Base-by-base conservation (phyloP, 768 basidiomycete species). In the Cyclocybe aegerita region DNA sequence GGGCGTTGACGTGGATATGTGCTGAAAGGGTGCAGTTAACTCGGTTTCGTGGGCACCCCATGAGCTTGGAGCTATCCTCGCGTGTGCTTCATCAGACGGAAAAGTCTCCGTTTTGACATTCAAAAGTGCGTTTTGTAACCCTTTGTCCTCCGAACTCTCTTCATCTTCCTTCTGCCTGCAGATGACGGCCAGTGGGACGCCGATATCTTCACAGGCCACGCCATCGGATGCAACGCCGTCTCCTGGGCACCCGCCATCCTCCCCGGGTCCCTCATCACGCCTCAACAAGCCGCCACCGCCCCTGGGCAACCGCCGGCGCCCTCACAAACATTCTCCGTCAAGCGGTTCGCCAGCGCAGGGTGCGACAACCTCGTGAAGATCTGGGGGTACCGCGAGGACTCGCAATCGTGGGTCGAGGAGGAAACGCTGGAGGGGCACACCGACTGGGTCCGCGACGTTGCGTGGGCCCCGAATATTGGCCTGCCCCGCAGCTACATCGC, bases 11-110 rank as follows among this genome's bases (percentile, higher is more conserved):
- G 44, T 16, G 32, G 5, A 33, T 7, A 15, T 34, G 32, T 45
- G 39, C n/a, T 43, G 29, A 33, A 30, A 9, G 32, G 33, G 42
- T 7, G 4, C 39, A 96, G 96, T 98, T 43, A 99, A 99, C 72
- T 95, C 95, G 1, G 88, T 98, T 15, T 92, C 93, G 0, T 99
- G 97, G 97, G 96, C 96, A n/a, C 94, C 97, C 2, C 94, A 97
- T 60, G 96, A 98, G 65, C 82, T 98, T 10, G 97, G 96, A 32
- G 93, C 97, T 1, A 95, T 98, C 55, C 79, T 98, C 36, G 96
- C 93, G 4, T 99, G 97, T 63, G 96, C 96, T 1, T 95, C 92
- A 15, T 96, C 93, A 1, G 97, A 99, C 67, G 95, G 96, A 55
- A 96, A 95, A 66, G 80, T 99, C 37, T 98, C 96, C 7, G 94